Evolutionary conservation across 352 stramenopile species (phyloP).

Genomic region (Phytophthora uliginosa): DNA sequence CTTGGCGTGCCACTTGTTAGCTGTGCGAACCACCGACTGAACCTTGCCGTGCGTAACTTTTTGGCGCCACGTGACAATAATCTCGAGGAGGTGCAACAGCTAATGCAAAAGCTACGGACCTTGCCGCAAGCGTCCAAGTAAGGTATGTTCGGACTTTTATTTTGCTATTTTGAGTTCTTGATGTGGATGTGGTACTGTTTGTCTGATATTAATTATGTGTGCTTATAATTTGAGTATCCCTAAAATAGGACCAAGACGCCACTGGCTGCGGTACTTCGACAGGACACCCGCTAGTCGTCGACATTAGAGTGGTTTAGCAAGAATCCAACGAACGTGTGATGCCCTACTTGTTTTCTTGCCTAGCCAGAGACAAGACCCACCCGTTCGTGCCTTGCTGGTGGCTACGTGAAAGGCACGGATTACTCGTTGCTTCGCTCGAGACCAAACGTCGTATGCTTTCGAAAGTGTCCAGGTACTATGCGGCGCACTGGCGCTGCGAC

Average conservation of each 20-base stretch:
- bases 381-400: neutral
- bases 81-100: constrained; percentile 34
- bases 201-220: no score
- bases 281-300: no score
- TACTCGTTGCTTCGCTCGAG: neutral
- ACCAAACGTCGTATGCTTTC: neutral
- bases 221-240: no score
- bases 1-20: neutral
- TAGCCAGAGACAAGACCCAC: neutral
- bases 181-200: no score
- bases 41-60: neutral
- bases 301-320: neutral
- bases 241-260: no score
- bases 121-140: no score
- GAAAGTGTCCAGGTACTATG: no score
- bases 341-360: neutral
- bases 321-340: neutral
- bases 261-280: no score
- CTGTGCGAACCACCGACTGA: neutral
- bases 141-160: no score
- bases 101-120: no score
- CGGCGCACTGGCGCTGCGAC: no score
- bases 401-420: neutral
- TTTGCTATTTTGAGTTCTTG: no score
- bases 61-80: constrained; percentile 15